Evolutionary conservation across 371 early-diverging fungal species (phyloP), one percentile per base, ranked within the genome.

Genomic region (Mortierella sp.): DNA sequence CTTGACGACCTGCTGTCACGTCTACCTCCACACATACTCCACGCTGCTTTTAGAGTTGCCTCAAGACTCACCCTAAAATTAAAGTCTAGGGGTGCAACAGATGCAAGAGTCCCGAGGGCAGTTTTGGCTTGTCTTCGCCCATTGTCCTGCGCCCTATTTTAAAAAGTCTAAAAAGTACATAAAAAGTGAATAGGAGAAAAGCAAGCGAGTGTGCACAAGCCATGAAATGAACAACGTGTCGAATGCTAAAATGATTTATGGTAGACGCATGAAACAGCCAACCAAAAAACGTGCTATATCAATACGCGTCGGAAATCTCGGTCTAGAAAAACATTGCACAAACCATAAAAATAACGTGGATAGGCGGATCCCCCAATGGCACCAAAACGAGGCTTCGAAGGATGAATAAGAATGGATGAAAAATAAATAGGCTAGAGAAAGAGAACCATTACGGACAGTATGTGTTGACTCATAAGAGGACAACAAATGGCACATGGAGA

Each of bases 241-340:
- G 32, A 22, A 34, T 42, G 63, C 45, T 61, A 29, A 61, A 61
- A 31, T 61, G n/a, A 28, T 61, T 42, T 61, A 51, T 47, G 51
- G 53, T 34, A 17, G 9, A 7, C 51, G 15, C 6, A 12, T 61
- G 47, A 2, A 19, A 28, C n/a, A 42, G 43, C 34, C 31, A 4
- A 26, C 7, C n/a, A n/a, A n/a, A 43, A 23, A 62, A 62, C 35
- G 51, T 51, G 53, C 15, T 5, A 10, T 34, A 61, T 10, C 32
- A 61, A 61, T 31, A 61, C 47, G 61, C 61, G 61, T 45, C 47
- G 37, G 42, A 40, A 40, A 59, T 28, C 35, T 22, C 19, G 6
- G 57, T 19, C n/a, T 32, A n/a, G n/a, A n/a, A n/a, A n/a, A 23
- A 10, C 22, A 12, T 43, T 19, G 19, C 19, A 19, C 45, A 43